Evolutionary conservation across 306 rosid species (phyloP), one percentile per base, ranked within the genome.

Genomic region (Prunus fruticosa): DNA sequence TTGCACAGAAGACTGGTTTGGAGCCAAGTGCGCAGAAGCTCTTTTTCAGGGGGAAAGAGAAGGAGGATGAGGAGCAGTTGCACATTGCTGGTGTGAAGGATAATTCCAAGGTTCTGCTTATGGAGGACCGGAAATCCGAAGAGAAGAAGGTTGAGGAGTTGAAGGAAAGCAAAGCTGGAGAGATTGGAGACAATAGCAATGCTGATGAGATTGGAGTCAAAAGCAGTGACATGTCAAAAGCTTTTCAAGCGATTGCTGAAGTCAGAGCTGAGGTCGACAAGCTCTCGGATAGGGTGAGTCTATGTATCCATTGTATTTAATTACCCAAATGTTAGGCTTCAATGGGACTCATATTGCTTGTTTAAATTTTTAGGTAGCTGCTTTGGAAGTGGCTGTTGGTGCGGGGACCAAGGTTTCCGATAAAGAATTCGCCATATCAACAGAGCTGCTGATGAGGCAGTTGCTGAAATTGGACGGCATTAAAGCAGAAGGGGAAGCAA

Each of bases 401-500:
- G 87, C 85, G 61, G 96, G 96, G 77, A 92, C 95, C 79, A 83
- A 74, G 86, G 89, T 92, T 73, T 81, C 83, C 3, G 97, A 92
- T 74, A 90, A 85, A 79, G 97, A 92, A 73, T 92, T 94, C 79
- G n/a, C 78, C 3, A 63, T 82, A 67, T 75, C 82, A 12, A 83
- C 95, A 14, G 98, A 94, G 87, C 71, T 94, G 87, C 96, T 94
- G 25, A 92, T 90, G 98, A 86, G 87, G 73, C 91, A 92, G 76
- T 80, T 92, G 88, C 85, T 94, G 92, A 88, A 89, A 70, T 72
- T 94, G 86, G 98, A 92, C 77, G 69, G 92, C 30, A 92, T 92
- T 71, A 80, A 89, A 79, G 98, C 97, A 75, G 96, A 92, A 73
- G 98, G 96, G 53, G 93, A 87, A 77, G 90, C 90, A 4, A 94